A percentile compares a stretch with the other conserved stretches of the same genome.
Evolutionary conservation across 768 basidiomycete genomes (phyloP).

Genomic region (Mycena galopus): DNA sequence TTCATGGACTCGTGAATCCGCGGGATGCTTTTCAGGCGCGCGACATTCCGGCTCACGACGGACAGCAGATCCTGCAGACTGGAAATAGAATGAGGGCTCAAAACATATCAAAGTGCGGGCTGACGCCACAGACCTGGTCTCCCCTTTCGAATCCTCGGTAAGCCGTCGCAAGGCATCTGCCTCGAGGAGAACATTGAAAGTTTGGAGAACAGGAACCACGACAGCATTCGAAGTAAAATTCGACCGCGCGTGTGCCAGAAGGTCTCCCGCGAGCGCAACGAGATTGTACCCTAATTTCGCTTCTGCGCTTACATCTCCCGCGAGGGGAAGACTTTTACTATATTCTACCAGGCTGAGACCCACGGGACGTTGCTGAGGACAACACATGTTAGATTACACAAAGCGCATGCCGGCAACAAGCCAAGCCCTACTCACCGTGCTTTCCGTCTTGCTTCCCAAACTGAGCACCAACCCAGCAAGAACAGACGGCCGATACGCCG

Average conservation of each 20-base stretch:
- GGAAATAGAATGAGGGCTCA: constrained; percentile 4
- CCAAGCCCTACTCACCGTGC: constrained; percentile 70
- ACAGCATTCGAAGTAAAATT: constrained; percentile 75
- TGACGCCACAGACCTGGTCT: constrained; percentile 60
- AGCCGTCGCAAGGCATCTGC: constrained; percentile 70
- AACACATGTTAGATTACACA: constrained; percentile 29
- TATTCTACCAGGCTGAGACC: constrained; percentile 72
- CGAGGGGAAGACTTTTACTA: constrained; percentile 64
- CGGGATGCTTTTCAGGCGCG: constrained; percentile 84
- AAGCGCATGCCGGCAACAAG: constrained; percentile 8
- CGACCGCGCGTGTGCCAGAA: constrained; percentile 65
- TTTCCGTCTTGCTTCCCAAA: constrained; percentile 86
- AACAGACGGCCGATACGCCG: constrained; percentile 70
- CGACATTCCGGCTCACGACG: constrained; percentile 72
- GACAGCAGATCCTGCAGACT: constrained; percentile 70
- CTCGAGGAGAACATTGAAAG: constrained; percentile 80
- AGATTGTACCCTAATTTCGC: constrained; percentile 57
- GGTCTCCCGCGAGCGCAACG: constrained; percentile 66
- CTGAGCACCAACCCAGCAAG: constrained; percentile 83
- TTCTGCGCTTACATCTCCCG: constrained; percentile 32
- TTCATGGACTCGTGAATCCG: constrained; percentile 87
- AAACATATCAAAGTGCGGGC: neutral
- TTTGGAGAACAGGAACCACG: constrained; percentile 87
- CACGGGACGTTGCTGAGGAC: constrained; percentile 74
- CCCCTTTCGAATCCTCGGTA: constrained; percentile 58